phyloP scores from a whole-genome alignment of 2,329 filamentous ascomycete genomes.

The Penicillium sclerotigenum region DNA sequence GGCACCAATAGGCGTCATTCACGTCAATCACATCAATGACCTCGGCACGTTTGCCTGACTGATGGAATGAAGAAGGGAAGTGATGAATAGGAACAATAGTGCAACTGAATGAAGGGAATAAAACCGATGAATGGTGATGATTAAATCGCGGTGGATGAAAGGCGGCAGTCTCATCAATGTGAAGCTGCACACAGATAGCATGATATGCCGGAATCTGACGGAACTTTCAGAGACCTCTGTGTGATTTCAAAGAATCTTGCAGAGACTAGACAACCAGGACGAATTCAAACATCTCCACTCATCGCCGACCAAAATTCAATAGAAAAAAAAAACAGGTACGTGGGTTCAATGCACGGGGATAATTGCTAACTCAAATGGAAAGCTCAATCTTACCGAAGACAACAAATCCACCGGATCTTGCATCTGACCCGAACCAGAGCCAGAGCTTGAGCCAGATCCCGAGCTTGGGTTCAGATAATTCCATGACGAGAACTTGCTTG shows the following conservation, averaged over 20 bases:
- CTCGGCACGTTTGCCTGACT: background rate
- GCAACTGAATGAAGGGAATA: background rate
- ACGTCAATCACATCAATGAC: background rate
- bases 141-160: background rate
- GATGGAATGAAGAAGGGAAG: background rate
- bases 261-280: background rate
- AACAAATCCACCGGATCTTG: conserved; percentile 54
- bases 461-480: conserved; percentile 60
- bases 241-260: background rate
- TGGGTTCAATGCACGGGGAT: background rate
- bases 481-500: conserved; percentile 75
- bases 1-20: background rate
- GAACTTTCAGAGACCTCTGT: background rate
- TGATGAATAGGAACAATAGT: background rate
- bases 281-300: background rate
- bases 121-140: background rate
- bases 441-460: conserved; percentile 50
- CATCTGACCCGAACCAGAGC: conserved; percentile 19
- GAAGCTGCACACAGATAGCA: background rate
- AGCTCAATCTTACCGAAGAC: conserved; percentile 48
- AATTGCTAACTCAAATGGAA: conserved; percentile 1
- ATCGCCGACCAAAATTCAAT: background rate
- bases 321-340: background rate
- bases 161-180: background rate
- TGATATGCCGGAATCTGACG: background rate